Evolutionary conservation across 805 yeast genomes (phyloP), one percentile per base, ranked within the genome.

Genomic region (Metschnikowia proteae): DNA sequence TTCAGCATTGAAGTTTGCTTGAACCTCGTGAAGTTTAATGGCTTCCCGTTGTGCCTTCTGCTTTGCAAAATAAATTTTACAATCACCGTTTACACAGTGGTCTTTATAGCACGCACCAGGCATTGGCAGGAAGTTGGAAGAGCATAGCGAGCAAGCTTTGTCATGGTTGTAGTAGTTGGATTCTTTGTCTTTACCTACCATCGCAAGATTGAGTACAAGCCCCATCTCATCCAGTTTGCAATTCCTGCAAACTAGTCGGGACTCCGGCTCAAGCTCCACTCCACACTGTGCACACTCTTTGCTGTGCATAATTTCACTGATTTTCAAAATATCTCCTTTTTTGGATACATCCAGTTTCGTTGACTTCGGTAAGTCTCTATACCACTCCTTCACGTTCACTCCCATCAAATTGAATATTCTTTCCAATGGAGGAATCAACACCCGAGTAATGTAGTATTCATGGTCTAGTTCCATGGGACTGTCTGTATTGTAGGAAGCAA

Each of bases 361-460:
- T n/a, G 51, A 41, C 35, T 61, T 64, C 0, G 96, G 88, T 70
- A 90, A 72, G 27, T 82, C 87, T 8, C 66, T 65, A 53, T 82
- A 87, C 99, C 99, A 94, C 3, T 71, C 72, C 37, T 73, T 71
- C 5, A 91, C 75, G 66, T 89, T 86, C 2, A 86, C 94, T 0
- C 99, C 99, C 49, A 89, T 67, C 10, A 92, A 65, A 57, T 82
- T 86, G 65, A 94, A 87, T 2, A 92, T 70, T 50, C 99, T 70
- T 53, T 88, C 95, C 47, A 94, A 67, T 0, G 99, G 98, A 1
- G 99, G 98, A 6, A 92, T 81, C 41, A 94, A 65, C 2, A 88
- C 88, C 59, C 88, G 85, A 2, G 79, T 78, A 42, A 94, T 89
- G 64, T 94, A 94, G 61, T 94, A 94, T 35, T 87, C 89, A 22